Base-by-base conservation (phyloP, 805 yeast genomes). In the Ogataea degrootiae region DNA sequence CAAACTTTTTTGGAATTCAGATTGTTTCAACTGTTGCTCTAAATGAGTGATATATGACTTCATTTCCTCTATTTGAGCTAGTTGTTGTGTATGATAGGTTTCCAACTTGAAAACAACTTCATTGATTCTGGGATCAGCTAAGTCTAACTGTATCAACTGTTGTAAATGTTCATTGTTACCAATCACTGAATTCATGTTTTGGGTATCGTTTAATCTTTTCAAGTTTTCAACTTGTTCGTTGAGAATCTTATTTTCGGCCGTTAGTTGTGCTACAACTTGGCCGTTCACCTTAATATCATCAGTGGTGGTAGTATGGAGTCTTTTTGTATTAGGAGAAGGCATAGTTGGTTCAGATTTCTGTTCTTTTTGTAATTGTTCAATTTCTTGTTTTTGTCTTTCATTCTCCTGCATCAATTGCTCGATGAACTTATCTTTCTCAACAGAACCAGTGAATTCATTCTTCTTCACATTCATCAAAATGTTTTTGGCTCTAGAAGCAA, bases 401-500 rank as follows among this genome's bases (percentile, higher is more conserved):
- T 87, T 68, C 35, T 85, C 83, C 26, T 67, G 67, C 44, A 74
- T 71, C 45, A 89, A 70, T 41, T 75, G 78, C 50, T 76, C 80
- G 16, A 87, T 76, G 11, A 80, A 62, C 42, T 69, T 75, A 41
- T 76, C 78, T 17, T 73, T 75, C 15, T 74, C 82, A 1, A 62
- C 61, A 15, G 35, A 23, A 0, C 54, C 57, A n/a, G 61, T 52
- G 26, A 61, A 52, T 54, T 74, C 77, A 55, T 76, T 75, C 49
- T 76, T 77, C 44, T 76, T 76, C 6, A 87, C 96, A 46, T 74
- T 76, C 57, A 91, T 75, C 12, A 81, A 74, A 43, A 94, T 82
- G 62, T 92, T 89, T 59, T 90, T 91, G 1, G 98, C 97, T 50
- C 97, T 73, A 0, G 96, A 87, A 0, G 97, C 98, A 70, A 94